Conservation (phyloP, 768 basidiomycete genomes). For the Hydnum rufescens region DNA sequence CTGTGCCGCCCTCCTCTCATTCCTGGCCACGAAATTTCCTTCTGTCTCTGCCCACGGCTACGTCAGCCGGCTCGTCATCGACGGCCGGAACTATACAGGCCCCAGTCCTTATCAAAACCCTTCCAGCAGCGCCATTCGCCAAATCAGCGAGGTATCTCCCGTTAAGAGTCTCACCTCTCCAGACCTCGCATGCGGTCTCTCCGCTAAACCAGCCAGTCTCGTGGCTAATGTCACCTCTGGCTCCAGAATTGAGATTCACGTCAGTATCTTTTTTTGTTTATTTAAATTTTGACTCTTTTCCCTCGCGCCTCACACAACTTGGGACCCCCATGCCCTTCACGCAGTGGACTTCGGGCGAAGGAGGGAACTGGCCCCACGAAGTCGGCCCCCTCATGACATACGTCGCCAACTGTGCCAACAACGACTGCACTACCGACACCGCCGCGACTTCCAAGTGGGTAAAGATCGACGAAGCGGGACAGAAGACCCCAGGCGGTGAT, state of each 20-base stretch:
- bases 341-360: conserved; percentile 31
- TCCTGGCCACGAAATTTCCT: no score
- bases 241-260: conserved; percentile 2
- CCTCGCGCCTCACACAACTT: background rate
- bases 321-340: conserved; percentile 27
- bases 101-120: conserved; percentile 22
- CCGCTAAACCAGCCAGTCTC: conserved; percentile 29
- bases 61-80: conserved; percentile 19
- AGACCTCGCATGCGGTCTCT: conserved; percentile 38
- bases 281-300: background rate
- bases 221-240: conserved; percentile 41
- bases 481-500: conserved; percentile 2
- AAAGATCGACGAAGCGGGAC: conserved; percentile 41
- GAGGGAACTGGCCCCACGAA: conserved; percentile 11
- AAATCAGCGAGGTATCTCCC: conserved; percentile 24
- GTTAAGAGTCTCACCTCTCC: conserved; percentile 39
- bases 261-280: background rate
- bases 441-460: conserved; percentile 44
- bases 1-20: no score
- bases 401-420: conserved; percentile 35
- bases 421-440: conserved; percentile 40
- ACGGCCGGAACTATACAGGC: conserved; percentile 26
- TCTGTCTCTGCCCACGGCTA: background rate
- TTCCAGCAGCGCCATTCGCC: conserved; percentile 22
- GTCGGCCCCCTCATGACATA: conserved; percentile 56